Base-by-base conservation (phyloP, 768 basidiomycete genomes). In the Lactarius pseudohatsudake region DNA sequence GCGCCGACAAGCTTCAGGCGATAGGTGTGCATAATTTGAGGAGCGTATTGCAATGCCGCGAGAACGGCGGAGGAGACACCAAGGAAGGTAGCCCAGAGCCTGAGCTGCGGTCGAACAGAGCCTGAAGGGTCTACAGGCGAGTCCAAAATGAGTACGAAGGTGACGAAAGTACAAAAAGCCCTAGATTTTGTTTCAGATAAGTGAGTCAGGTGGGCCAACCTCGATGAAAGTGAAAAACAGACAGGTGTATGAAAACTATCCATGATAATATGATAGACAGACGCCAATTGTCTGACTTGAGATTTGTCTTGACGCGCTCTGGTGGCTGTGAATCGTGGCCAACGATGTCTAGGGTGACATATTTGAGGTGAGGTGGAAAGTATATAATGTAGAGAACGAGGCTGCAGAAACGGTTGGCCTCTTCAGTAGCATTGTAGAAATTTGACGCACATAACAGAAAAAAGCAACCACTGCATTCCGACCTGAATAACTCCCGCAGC, bases 381-480 rank as follows among this genome's bases (percentile, higher is more conserved):
- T 95, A 98, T 47, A 91, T 79, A 79, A 99, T 88, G 78, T 92
- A 98, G 2, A 99, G 85, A 0, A 96, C 82, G 65, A 98, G 81
- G 54, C 96, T 98, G 70, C 4, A n/a, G 8, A 26, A 56, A 7
- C 3, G 20, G 30, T 59, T 16, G 60, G 36, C 54, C 28, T 20
- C 45, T 38, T 4, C n/a, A 55, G n/a, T 58, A 32, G 41, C 10
- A 43, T 28, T 60, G 62, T 28, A 26, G 16, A 2, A 30, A 65
- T n/a, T 10, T n/a, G 18, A 82, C 90, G 62, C 70, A 96, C 96
- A 97, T 88, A 61, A 92, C 68, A 11, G 83, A 85, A 77, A 98
- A 98, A 63, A 93, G 78, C 34, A 86, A 76, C 94, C 94, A 98
- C 74, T 94, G 92, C 16, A 91, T 70, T 10, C 82, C 80, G 20